A percentile compares a stretch with the other conserved stretches of the same genome.
Evolutionary conservation across 495 filamentous ascomycete species (phyloP).

Genomic region (Neurospora sp.): DNA sequence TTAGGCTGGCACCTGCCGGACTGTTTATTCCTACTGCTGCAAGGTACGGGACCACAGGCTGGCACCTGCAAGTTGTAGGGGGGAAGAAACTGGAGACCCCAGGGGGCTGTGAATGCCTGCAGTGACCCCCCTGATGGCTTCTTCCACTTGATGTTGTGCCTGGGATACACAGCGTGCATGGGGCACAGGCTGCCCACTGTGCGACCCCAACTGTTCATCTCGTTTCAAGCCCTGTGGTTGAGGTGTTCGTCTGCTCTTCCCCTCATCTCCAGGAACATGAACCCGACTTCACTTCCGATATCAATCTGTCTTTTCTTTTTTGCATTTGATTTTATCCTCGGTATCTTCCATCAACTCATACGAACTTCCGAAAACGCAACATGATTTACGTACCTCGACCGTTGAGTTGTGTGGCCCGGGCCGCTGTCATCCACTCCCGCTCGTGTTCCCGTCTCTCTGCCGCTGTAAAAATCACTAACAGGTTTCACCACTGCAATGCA

Average conservation of each 20-base stretch:
- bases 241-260: not conserved
- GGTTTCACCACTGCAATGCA: not conserved
- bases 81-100: not conserved
- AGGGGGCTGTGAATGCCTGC: not conserved
- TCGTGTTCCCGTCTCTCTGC: no score
- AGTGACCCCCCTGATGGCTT: not conserved
- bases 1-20: not conserved
- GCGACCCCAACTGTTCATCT: not conserved
- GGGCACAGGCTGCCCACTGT: not conserved
- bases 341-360: not conserved
- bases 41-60: not conserved
- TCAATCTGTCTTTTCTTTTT: not conserved
- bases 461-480: no score
- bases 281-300: not conserved
- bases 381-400: not conserved
- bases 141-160: not conserved
- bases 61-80: not conserved
- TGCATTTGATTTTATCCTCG: not conserved
- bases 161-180: not conserved
- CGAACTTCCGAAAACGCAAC: not conserved
- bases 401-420: not conserved
- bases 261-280: not conserved
- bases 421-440: not conserved
- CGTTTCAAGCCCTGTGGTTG: not conserved
- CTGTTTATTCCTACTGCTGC: not conserved